Base-by-base conservation (phyloP, 495 filamentous ascomycete genomes). In the Ramalina intermedia region DNA sequence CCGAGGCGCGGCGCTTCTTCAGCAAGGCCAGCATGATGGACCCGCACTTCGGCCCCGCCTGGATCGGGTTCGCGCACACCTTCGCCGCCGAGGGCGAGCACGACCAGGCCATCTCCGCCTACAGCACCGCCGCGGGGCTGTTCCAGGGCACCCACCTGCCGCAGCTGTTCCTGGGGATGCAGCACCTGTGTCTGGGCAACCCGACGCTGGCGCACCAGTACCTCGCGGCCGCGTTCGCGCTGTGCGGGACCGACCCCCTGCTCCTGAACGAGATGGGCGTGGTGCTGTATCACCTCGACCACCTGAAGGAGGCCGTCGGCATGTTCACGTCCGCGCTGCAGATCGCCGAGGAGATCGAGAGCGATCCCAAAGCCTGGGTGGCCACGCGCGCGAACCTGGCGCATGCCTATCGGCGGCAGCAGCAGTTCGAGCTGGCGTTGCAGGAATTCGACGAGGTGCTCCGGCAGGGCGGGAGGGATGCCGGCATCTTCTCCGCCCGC, bases 21-120 rank as follows among this genome's bases (percentile, higher is more conserved):
- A 90, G 84, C 51, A 99, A 99, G 70, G 84, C 91, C 12, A 88
- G 82, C 54, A 83, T 95, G 73, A 85, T 99, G 76, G 88, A 99
- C 60, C 86, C 91, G 26, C 91, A 96, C 67, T 96, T 94, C 56
- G 93, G 91, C 5, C 86, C 93, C 5, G 91, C 91, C 37, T 99
- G 91, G 91, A 96, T 99, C 51, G 91, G 91, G 8, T 99, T 99
- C 65, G 91, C 91, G 20, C 91, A 99, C 68, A 99, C 93, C 1
- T 99, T 99, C 61, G 93, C 91, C n/a, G 90, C 90, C n/a, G 91
- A 99, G 65, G 91, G 93, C 47, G 91, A 99, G 65, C 88, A 96
- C 65, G 91, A 99, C 61, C 91, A 99, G 67, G 91, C 91, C 46
- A 94, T 99, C 52, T 89, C 90, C 14, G 91, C 93, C 6, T 99